Base-by-base conservation (phyloP, 805 yeast species). In the Cyberlindnera euphorbiae region DNA sequence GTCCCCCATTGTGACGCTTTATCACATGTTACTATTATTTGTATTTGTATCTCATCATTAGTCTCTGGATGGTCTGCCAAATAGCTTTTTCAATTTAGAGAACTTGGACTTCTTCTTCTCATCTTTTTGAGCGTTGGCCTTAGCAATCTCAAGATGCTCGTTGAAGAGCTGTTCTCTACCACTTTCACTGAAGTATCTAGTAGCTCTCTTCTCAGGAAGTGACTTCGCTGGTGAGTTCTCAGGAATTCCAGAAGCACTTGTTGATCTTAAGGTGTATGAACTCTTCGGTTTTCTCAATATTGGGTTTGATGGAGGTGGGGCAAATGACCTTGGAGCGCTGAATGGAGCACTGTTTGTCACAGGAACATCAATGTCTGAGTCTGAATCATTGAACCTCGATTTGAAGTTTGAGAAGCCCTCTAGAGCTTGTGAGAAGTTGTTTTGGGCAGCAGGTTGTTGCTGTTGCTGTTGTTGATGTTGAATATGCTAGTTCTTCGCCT, bases 371-470 rank as follows among this genome's bases (percentile, higher is more conserved):
- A 54, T 55, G 30, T 79, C 85, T 11, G 80, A 78, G 49, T 79
- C 84, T 3, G 83, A 77, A 51, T 80, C 87, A 5, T 64, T 66
- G 43, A 78, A 71, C 47, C 85, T 65, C 1, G 86, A 78, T 38
- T 61, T 70, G 56, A 42, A 42, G 22, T 35, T 36, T 18, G 43
- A 32, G 18, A 66, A 72, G 1, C 57, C 59, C 15, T 33, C 39
- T 4, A 26, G 11, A n/a, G 24, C 26, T 17, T 28, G 34, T n/a
- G 27, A 16, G 26, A 28, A 19, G 22, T 30, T 26, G 18, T 30
- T 36, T n/a, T 39, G 27, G 15, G n/a, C n/a, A n/a, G n/a, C n/a
- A n/a, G 37, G 28, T 13, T 35, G 14, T 23, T 33, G 37, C 17
- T 17, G 39, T 30, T 8, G 35, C 17, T 19, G 38, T 30, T 17